Conservation (phyloP, 352 stramenopile genomes). For the Phytophthora pistaciae region DNA sequence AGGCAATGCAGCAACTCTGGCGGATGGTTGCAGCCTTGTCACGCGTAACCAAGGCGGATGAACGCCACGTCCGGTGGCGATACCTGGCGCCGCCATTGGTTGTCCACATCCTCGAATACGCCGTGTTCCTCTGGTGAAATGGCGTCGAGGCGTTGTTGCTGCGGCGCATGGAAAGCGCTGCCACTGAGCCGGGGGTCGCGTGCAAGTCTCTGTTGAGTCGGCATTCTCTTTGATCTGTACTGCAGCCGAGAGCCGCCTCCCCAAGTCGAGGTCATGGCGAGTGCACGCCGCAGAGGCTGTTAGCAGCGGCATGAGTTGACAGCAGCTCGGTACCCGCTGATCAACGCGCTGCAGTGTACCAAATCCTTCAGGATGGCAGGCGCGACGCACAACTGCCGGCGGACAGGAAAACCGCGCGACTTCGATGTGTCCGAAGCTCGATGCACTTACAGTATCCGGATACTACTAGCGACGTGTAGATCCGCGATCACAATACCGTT, state of each 20-base stretch:
- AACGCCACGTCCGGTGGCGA: slow-evolving; percentile 40
- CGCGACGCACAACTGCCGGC: neutral
- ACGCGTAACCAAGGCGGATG: neutral
- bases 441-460: too few relatives aligned
- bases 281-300: too few relatives aligned
- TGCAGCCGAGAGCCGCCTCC: neutral
- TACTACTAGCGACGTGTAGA: too few relatives aligned
- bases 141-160: slow-evolving; percentile 20
- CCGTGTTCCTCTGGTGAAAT: slow-evolving; percentile 70
- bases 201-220: neutral
- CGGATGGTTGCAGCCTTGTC: slow-evolving; percentile 17
- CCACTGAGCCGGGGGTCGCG: slow-evolving; percentile 24
- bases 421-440: neutral
- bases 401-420: neutral
- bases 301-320: neutral
- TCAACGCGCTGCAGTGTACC: neutral
- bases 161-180: slow-evolving; percentile 26
- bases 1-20: slow-evolving; percentile 21
- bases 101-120: slow-evolving; percentile 63
- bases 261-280: neutral
- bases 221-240: neutral
- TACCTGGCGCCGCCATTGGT: slow-evolving; percentile 56
- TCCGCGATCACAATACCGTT: neutral
- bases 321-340: neutral
- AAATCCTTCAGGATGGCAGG: neutral